phyloP scores from a whole-genome alignment of 805 yeast genomes.

The Schwanniomyces sp. region DNA sequence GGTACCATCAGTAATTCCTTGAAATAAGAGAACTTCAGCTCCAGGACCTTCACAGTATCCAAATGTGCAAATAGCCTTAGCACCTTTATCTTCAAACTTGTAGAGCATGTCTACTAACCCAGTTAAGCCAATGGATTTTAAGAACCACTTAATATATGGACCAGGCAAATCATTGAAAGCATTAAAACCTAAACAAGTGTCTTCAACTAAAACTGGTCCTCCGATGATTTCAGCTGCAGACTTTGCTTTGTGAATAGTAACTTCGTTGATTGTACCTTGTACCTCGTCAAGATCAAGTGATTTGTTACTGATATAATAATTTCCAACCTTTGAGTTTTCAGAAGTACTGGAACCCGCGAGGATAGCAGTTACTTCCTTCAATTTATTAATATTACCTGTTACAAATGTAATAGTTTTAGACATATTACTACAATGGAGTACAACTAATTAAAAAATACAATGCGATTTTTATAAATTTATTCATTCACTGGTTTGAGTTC shows the following conservation, averaged over 20 bases:
- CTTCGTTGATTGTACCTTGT: conserved; percentile 84
- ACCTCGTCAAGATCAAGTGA: conserved; percentile 84
- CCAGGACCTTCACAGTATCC: conserved; percentile 88
- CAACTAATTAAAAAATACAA: neutral
- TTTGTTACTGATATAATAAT: conserved; percentile 55
- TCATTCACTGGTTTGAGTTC: neutral
- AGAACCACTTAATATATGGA: conserved; percentile 93
- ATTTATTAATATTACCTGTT: conserved; percentile 87
- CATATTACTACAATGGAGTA: neutral
- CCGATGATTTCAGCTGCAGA: conserved; percentile 62
- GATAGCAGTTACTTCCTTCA: conserved; percentile 79
- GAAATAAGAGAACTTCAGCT: conserved; percentile 68
- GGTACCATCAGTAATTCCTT: conserved; percentile 78
- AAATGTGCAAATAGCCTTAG: conserved; percentile 87
- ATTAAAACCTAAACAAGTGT: conserved; percentile 82
- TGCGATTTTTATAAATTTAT: neutral
- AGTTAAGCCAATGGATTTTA: conserved; percentile 67
- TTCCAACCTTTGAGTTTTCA: conserved; percentile 40
- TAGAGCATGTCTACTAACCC: conserved; percentile 76
- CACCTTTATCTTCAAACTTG: conserved; percentile 81
- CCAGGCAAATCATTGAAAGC: conserved; percentile 88
- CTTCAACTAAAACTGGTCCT: conserved; percentile 93
- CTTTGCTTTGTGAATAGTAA: conserved; percentile 76
- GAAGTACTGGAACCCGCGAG: conserved; percentile 41
- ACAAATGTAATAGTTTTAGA: conserved; percentile 57